phyloP scores from a whole-genome alignment of 2,329 filamentous ascomycete species.

The Plenodomus tracheiphilus region DNA sequence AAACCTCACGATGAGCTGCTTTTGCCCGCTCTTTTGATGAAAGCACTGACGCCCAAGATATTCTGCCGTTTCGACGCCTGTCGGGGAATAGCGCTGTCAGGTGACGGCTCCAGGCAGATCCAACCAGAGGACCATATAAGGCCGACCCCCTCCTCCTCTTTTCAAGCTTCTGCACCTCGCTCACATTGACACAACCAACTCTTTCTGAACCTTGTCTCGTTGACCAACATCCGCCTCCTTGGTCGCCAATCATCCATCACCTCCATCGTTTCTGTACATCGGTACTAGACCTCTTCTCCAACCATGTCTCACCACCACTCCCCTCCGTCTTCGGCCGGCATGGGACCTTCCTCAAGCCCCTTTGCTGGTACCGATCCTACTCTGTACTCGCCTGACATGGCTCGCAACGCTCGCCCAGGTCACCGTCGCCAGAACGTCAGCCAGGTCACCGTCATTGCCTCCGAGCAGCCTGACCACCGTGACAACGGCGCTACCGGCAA shows the following conservation, averaged over 20 bases:
- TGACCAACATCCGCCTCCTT: constrained; percentile 16
- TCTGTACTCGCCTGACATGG: constrained; percentile 30
- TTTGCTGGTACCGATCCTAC: constrained; percentile 34
- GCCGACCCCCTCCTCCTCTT: constrained; percentile 16
- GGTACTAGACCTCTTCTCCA: constrained; percentile 17
- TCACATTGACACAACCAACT: constrained; percentile 14
- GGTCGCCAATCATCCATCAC: constrained; percentile 11
- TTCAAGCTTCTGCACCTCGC: constrained; percentile 9
- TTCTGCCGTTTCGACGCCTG: constrained; percentile 9
- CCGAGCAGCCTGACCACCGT: constrained; percentile 6
- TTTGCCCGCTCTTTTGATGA: constrained; percentile 11
- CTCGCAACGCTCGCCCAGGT: constrained; percentile 16
- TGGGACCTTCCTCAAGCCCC: constrained; percentile 29
- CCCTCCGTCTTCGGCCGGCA: constrained; percentile 23
- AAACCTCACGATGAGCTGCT: constrained; percentile 4
- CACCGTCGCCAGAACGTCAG: constrained; percentile 18
- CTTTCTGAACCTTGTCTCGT: constrained; percentile 19
- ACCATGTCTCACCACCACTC: constrained; percentile 34
- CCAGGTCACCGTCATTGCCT: constrained; percentile 16
- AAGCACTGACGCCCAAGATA: constrained; percentile 4
- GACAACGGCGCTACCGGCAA: constrained; percentile 7
- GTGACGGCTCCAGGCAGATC: constrained; percentile 4
- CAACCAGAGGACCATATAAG: constrained; percentile 12
- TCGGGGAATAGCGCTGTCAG: constrained; percentile 11
- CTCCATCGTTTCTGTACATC: constrained; percentile 26